Conservation (phyloP, 495 filamentous ascomycete genomes). For the Xylaria acuta region DNA sequence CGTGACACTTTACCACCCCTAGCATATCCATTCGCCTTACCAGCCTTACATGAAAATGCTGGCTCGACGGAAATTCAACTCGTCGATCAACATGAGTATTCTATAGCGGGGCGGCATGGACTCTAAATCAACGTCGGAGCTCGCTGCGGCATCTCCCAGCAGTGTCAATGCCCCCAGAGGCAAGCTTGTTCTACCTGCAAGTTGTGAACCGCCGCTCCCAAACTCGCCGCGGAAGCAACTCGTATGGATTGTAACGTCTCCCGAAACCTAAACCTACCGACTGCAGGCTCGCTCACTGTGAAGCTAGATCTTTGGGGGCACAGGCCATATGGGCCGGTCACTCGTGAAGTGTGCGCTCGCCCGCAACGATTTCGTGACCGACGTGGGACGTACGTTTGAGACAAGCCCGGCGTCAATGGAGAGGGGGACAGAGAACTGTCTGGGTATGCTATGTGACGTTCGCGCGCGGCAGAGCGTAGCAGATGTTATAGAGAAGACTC, state of each 20-base stretch:
- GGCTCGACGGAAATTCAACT: neutral
- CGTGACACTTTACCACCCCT: conserved; percentile 11
- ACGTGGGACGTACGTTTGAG: conserved; percentile 85
- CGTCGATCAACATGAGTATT: conserved; percentile 18
- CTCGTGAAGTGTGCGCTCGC: conserved; percentile 81
- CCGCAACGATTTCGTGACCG: conserved; percentile 84
- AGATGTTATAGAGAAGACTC: conserved; percentile 68
- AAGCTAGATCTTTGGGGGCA: conserved; percentile 84
- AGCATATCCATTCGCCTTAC: neutral
- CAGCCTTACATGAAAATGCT: conserved; percentile 7
- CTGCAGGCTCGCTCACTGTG: conserved; percentile 25
- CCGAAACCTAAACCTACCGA: neutral
- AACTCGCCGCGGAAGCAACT: conserved; percentile 73
- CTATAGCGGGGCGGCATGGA: conserved; percentile 34
- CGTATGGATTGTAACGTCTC: conserved; percentile 76
- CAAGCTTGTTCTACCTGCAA: conserved; percentile 68
- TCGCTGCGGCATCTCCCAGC: conserved; percentile 35
- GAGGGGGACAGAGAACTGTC: conserved; percentile 69
- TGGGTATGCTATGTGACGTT: conserved; percentile 88
- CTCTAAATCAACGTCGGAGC: conserved; percentile 39
- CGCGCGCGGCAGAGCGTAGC: conserved; percentile 79
- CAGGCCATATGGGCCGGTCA: conserved; percentile 93
- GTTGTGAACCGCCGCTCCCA: conserved; percentile 79
- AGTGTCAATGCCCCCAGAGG: conserved; percentile 34
- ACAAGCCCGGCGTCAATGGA: conserved; percentile 76